These are phyloP conservation scores for Glebionis coronaria DNA, from an alignment of 129 eudicot species.

Conservation along the genomic window DNA sequence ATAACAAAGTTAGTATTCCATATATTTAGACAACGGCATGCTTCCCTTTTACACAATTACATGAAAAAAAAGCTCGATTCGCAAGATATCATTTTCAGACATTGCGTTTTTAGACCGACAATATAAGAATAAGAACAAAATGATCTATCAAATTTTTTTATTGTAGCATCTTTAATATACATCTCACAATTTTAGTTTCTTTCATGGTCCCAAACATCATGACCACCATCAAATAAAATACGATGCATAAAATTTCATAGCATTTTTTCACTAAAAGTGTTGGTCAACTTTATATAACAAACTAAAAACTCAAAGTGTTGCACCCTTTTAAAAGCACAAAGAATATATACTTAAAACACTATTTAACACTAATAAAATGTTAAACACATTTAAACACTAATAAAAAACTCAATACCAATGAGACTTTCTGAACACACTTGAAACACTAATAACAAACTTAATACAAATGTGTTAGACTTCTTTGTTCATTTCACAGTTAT, in stretches of 20 bases:
- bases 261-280: neutral
- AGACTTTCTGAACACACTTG: neutral
- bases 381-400: neutral
- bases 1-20: no score
- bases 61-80: neutral
- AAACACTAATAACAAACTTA: neutral
- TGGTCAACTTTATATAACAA: neutral
- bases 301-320: no score
- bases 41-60: neutral
- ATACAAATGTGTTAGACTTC: neutral
- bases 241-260: neutral
- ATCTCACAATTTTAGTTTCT: conserved; percentile 3
- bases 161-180: conserved; percentile 8
- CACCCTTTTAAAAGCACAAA: no score
- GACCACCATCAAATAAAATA: neutral
- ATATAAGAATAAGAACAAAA: conserved; percentile 8
- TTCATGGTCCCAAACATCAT: neutral
- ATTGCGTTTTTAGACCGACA: neutral
- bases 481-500: neutral
- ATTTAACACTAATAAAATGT: no score
- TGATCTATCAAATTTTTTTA: neutral
- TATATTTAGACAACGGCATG: no score
- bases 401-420: neutral
- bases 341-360: no score
- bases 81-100: neutral